Conservation (phyloP, 2,329 filamentous ascomycete species). For the Cladosporium cucumerinum region DNA sequence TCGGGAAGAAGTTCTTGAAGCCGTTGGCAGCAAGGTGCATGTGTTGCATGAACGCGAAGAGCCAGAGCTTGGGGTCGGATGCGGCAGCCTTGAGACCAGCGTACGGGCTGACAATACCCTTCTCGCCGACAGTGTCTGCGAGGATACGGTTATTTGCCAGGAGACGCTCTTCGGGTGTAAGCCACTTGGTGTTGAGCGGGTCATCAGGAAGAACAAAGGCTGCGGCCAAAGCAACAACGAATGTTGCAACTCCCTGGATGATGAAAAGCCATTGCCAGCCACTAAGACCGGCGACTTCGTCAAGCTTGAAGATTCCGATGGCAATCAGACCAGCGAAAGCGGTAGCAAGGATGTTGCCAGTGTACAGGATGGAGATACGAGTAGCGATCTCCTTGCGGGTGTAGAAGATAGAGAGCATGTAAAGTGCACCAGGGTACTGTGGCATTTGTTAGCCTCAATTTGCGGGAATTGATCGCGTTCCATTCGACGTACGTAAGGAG, state of each 20-base stretch:
- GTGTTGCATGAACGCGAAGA: conserved; percentile 56
- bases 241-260: conserved; percentile 64
- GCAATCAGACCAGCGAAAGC: conserved; percentile 62
- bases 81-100: conserved; percentile 50
- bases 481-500: conserved; percentile 34
- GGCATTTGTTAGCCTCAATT: conserved; percentile 28
- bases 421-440: conserved; percentile 44
- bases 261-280: conserved; percentile 62
- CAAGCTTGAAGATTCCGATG: conserved; percentile 60
- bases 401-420: conserved; percentile 43
- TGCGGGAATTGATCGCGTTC: neutral
- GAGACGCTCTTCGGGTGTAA: conserved; percentile 35
- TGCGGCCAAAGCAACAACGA: conserved; percentile 56
- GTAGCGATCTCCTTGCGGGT: conserved; percentile 44
- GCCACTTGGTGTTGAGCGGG: conserved; percentile 40
- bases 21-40: conserved; percentile 53
- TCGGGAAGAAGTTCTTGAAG: conserved; percentile 48
- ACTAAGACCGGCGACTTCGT: conserved; percentile 52
- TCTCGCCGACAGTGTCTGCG: conserved; percentile 51
- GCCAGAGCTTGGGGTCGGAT: conserved; percentile 51
- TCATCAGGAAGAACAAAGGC: conserved; percentile 65
- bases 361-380: conserved; percentile 27
- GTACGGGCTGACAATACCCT: conserved; percentile 43
- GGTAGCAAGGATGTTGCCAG: conserved; percentile 46
- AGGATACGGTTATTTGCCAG: conserved; percentile 49